Percentiles rank a stretch among this genome's conserved stretches.
phyloP scores from a whole-genome alignment of 306 rosid genomes.

The Ammopiptanthus mongolicus region DNA sequence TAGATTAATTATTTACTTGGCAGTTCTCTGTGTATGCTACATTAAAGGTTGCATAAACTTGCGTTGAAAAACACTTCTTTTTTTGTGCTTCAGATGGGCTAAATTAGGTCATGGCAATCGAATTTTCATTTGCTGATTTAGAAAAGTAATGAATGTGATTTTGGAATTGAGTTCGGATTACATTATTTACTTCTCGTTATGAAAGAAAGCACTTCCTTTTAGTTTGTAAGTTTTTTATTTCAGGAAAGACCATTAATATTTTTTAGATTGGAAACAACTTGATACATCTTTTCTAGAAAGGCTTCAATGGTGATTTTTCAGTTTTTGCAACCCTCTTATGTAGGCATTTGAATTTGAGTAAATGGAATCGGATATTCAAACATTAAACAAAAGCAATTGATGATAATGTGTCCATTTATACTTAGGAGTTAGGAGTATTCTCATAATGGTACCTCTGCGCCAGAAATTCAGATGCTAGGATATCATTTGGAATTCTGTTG shows the following conservation, averaged over 20 bases:
- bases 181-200: not conserved
- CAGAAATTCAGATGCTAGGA: not conserved
- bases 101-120: not conserved
- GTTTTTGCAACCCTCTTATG: not conserved
- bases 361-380: constrained; percentile 4
- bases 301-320: not conserved
- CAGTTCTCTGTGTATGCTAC: not conserved
- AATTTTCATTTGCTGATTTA: not conserved
- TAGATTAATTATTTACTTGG: not conserved
- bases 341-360: not conserved
- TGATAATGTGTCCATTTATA: not conserved
- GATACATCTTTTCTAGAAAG: not conserved
- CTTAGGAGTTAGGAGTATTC: not conserved
- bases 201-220: not conserved
- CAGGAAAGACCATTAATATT: not conserved
- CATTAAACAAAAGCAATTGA: not conserved
- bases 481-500: not conserved
- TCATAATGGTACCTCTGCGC: not conserved
- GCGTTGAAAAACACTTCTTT: not conserved
- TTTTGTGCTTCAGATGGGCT: not conserved
- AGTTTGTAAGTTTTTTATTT: not conserved
- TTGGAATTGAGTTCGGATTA: not conserved
- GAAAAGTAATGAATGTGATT: not conserved
- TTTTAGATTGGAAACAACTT: not conserved
- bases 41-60: constrained; percentile 2